These are phyloP conservation scores for Phialophora chinensis DNA, from an alignment of 2,329 filamentous ascomycete genomes.

Conservation along the genomic window DNA sequence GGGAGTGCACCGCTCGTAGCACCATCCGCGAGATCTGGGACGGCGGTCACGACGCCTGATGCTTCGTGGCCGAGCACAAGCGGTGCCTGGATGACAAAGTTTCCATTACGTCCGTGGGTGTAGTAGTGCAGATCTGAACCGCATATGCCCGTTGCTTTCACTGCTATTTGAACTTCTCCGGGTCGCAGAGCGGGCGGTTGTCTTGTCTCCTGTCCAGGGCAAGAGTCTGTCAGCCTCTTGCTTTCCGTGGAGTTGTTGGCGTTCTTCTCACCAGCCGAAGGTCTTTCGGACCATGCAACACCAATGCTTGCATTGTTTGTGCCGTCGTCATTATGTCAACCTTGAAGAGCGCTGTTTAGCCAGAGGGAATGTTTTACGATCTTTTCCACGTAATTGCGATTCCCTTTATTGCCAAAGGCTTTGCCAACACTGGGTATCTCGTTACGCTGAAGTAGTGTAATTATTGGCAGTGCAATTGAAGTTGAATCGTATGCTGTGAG, in stretches of 20 bases:
- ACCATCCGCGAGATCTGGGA: constrained; percentile 49
- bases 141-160: constrained; percentile 72
- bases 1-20: constrained; percentile 5
- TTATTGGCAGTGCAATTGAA: neutral
- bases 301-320: constrained; percentile 48
- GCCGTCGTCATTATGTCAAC: constrained; percentile 26
- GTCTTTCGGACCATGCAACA: constrained; percentile 67
- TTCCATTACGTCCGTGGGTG: constrained; percentile 82
- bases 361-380: neutral
- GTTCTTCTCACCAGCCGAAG: constrained; percentile 58
- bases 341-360: neutral
- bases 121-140: constrained; percentile 84
- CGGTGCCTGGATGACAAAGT: constrained; percentile 80
- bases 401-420: neutral
- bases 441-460: neutral
- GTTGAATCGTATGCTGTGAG: neutral
- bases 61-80: constrained; percentile 82
- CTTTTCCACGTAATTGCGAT: neutral
- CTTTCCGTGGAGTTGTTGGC: neutral
- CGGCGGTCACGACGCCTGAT: constrained; percentile 75
- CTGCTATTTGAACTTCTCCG: constrained; percentile 67
- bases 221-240: constrained; percentile 5
- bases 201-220: constrained; percentile 57
- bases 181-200: constrained; percentile 53
- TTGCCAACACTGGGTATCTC: neutral